Base-by-base conservation (phyloP, 257 asterid species). In the Fraxinus cuspidata region DNA sequence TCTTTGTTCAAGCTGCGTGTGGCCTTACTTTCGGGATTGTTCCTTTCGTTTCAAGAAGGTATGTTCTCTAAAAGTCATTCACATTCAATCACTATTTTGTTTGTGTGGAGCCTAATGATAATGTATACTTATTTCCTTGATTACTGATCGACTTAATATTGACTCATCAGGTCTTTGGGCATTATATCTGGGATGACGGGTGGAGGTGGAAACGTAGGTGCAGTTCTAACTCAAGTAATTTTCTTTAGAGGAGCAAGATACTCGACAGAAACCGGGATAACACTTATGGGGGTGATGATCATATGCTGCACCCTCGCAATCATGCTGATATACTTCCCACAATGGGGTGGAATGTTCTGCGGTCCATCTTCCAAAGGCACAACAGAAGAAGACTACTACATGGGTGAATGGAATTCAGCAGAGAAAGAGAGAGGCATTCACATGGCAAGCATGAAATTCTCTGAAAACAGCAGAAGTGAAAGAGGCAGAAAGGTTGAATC, bases 1-100 rank as follows among this genome's bases (percentile, higher is more conserved):
- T 93, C 15, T 92, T 92, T 65, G 90, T 86, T 74, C 99, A 95
- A 77, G 97, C 98, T 2, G 97, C 98, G 0, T 91, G 99, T 21
- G 99, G 99, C 13, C 96, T 92, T 51, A 92, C 99, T 1, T 94
- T 91, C 15, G 99, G 99, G 94, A 94, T 90, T 18, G 96, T 90
- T 18, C 97, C 97, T 7, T 94, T 92, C 25, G 87, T 94, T 53
- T 94, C 98, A 0, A 70, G 98, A 80, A 90, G 97, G 97, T 92
- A 85, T 47, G 5, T 47, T 47, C 56, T 47, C n/a, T 3, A 15
- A 3, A 47, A 15, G n/a, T 47, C 56, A 3, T 47, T 47, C 56
- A 1, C 19, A 47, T 47, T 47, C 56, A 0, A 12, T 12, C 13
- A 11, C 51, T 42, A 42, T 12, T 2, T 12, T 2, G 18, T 42